Evolutionary conservation across 352 stramenopile species (phyloP), one percentile per base, ranked within the genome.

Genomic region (Phytophthora nicotianae): DNA sequence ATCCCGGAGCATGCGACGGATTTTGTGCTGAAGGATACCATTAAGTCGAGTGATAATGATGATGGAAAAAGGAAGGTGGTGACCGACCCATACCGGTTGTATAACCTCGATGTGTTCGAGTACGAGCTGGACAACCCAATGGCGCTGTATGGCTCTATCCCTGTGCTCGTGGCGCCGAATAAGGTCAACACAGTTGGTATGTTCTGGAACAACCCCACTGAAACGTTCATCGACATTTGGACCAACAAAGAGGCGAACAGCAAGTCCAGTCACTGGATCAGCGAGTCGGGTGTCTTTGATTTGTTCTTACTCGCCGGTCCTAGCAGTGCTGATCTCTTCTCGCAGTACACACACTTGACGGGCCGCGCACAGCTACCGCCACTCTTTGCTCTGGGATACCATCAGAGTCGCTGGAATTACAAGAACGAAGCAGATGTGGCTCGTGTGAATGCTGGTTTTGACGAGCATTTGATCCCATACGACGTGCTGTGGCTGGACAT

Each of bases 401-500:
- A 99, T 69, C 98, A 99, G 79, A 99, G 97, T 68, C 91, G 97
- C 48, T 99, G 98, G 98, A 99, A 99, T 81, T 99, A 99, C 81
- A 97, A 98, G 59, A 98, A 99, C 73, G 98, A 99, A 59, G 80
- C 87, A 14, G 97, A 99, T 72, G 93, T 99, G 21, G 86, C 89
- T 16, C 78, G 88, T 42, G 85, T 94, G 11, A 69, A 96, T 63
- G 78, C 74, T 23, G 95, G 93, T 29, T 98, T 98, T 68, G 96
- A 99, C 67, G 93, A 98, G 61, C 76, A 98, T 43, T 81, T 99
- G 72, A 99, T 99, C 67, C 98, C 98, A 6, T 99, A 99, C 73
- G 97, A 99, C 79, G 98, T 99, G 11, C 70, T 99, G 19, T 99
- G 98, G 98, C 86, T 99, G 26, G 98, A 99, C 74, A 99, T 99